These are phyloP conservation scores for Salix koriyanagi DNA, from an alignment of 345 rosid genomes.

Conservation along the genomic window DNA sequence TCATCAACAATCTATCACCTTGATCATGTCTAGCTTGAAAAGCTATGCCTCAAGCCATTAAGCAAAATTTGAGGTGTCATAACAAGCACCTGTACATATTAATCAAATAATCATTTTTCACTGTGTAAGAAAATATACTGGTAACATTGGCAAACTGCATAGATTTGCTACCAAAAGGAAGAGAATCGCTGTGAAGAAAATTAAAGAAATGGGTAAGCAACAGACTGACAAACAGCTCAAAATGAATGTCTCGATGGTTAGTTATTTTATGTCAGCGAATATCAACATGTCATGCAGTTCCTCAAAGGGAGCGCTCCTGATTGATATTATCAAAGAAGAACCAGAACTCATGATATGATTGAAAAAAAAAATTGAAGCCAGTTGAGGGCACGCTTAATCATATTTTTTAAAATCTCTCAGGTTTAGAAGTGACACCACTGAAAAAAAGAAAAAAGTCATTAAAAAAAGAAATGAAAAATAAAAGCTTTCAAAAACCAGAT, in stretches of 20 bases:
- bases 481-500: not conserved
- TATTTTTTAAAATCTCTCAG: not conserved
- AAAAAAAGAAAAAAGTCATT: not conserved
- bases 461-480: not conserved
- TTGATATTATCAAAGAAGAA: not conserved
- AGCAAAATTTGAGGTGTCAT: conserved; percentile 93
- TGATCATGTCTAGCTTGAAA: conserved; percentile 54
- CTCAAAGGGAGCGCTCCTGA: not conserved
- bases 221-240: not conserved
- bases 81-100: conserved; percentile 64
- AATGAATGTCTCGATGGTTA: not conserved
- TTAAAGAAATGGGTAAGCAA: not conserved
- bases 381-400: not conserved
- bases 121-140: not conserved
- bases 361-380: not conserved
- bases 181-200: not conserved
- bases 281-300: not conserved
- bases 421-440: not conserved
- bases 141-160: not conserved
- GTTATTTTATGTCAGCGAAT: not conserved
- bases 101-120: conserved; percentile 2
- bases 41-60: conserved; percentile 57
- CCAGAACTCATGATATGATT: not conserved
- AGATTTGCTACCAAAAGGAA: not conserved
- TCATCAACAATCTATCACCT: conserved; percentile 84